A percentile compares a stretch with the other conserved stretches of the same genome.
Conservation (phyloP, 2,329 filamentous ascomycete genomes). For the Fusarium staphyleae region DNA sequence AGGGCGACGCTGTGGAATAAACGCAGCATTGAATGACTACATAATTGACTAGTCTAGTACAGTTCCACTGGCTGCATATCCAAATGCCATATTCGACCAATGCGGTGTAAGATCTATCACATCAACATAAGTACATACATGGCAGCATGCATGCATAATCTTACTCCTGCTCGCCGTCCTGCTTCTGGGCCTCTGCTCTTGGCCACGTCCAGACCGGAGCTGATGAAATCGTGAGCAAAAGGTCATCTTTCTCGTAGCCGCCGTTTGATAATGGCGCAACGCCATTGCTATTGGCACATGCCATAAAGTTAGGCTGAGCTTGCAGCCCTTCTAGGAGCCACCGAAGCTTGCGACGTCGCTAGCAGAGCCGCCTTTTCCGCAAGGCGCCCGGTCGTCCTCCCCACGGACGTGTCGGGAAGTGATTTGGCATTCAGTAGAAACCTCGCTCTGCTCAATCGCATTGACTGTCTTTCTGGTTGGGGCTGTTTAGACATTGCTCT, state of each 20-base stretch:
- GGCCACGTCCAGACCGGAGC: background rate
- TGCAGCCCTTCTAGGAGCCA: conserved; percentile 21
- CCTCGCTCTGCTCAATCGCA: conserved; percentile 15
- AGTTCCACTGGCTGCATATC: conserved; percentile 6
- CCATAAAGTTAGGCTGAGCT: conserved; percentile 22
- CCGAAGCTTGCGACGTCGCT: conserved; percentile 13
- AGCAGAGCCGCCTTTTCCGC: conserved; percentile 2
- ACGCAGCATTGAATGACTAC: too few relatives aligned
- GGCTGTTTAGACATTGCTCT: conserved; percentile 6
- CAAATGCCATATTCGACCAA: conserved; percentile 8
- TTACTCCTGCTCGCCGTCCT: conserved; percentile 1
- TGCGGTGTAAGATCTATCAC: background rate
- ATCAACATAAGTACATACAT: conserved; percentile 5
- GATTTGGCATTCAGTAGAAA: conserved; percentile 4
- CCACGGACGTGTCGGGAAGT: background rate
- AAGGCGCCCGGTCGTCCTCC: conserved; percentile 7
- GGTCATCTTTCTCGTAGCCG: conserved; percentile 15
- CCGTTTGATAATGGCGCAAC: conserved; percentile 13
- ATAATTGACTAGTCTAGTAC: conserved; percentile 3
- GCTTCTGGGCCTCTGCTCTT: conserved; percentile 8
- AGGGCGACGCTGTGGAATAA: background rate
- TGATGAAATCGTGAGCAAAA: conserved; percentile 11
- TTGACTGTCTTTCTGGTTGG: conserved; percentile 11
- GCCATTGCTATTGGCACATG: conserved; percentile 9
- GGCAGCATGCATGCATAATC: conserved; percentile 8